Evolutionary conservation across 768 basidiomycete genomes (phyloP).

Genomic region (Mycena latifolia): DNA sequence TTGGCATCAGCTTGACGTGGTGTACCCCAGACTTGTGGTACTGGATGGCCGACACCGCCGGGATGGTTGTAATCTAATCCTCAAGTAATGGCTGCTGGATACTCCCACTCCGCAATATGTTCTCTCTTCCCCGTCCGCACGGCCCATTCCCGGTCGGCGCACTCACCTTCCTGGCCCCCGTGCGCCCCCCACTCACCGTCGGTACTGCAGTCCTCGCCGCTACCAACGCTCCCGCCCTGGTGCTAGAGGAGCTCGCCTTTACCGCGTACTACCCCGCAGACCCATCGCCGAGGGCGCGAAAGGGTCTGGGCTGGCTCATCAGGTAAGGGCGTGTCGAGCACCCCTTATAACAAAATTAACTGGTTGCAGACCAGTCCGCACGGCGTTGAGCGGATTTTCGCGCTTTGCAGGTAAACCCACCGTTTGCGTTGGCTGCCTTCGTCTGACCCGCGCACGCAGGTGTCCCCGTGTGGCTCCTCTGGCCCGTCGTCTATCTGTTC

Average conservation of each 20-base stretch:
- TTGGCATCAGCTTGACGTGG: no score
- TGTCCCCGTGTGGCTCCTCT: conserved; percentile 57
- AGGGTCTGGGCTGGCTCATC: conserved; percentile 68
- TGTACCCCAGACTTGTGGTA: no score
- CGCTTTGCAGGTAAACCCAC: conserved; percentile 51
- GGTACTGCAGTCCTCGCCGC: conserved; percentile 42
- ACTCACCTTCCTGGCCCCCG: conserved; percentile 65
- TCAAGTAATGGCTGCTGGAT: no score
- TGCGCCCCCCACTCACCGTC: conserved; percentile 47
- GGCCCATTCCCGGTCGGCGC: conserved; percentile 65
- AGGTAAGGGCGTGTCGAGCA: conserved; percentile 51
- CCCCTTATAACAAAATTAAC: neutral
- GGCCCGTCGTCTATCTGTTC: conserved; percentile 66
- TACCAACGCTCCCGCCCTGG: conserved; percentile 56
- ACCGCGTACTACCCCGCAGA: conserved; percentile 76
- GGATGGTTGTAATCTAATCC: no score
- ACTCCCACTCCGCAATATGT: neutral
- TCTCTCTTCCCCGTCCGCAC: conserved; percentile 16
- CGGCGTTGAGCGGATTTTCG: conserved; percentile 62
- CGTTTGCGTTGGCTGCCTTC: neutral
- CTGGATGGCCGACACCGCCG: no score
- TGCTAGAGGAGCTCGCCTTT: conserved; percentile 73
- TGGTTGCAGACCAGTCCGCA: conserved; percentile 54
- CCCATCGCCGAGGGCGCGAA: conserved; percentile 43
- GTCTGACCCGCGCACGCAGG: conserved; percentile 36